Conservation (phyloP, 768 basidiomycete genomes). For the Hebeloma cylindrosporum region DNA sequence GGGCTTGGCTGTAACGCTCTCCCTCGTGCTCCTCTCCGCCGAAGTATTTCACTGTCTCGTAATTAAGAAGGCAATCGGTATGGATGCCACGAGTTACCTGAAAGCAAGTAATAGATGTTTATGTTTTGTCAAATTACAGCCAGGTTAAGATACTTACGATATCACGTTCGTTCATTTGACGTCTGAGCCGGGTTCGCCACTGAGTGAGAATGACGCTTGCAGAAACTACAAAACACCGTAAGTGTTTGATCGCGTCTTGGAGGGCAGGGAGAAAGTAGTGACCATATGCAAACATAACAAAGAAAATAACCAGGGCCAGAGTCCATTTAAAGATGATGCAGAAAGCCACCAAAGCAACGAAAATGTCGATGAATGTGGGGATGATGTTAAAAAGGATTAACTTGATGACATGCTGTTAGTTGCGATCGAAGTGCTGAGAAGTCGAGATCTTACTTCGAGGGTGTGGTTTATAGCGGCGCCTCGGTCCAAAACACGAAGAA, state of each 20-base stretch:
- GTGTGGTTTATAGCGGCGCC: conserved; percentile 86
- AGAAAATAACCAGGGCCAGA: conserved; percentile 63
- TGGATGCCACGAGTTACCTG: conserved; percentile 80
- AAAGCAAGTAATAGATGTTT: conserved; percentile 2
- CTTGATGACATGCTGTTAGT: conserved; percentile 32
- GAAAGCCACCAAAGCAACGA: conserved; percentile 70
- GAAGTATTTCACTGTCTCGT: conserved; percentile 88
- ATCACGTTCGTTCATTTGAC: conserved; percentile 82
- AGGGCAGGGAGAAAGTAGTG: conserved; percentile 18
- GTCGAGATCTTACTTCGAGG: conserved; percentile 49
- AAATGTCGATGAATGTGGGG: conserved; percentile 81
- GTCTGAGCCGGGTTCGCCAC: conserved; percentile 72
- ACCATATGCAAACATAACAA: conserved; percentile 78
- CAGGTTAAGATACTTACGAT: conserved; percentile 43
- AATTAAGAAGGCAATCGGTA: conserved; percentile 77
- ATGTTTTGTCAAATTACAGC: neutral
- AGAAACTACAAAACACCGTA: conserved; percentile 48
- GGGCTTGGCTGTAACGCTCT: conserved; percentile 66
- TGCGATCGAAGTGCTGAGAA: neutral
- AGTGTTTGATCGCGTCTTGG: conserved; percentile 38
- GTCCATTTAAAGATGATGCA: conserved; percentile 62
- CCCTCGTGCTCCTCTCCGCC: conserved; percentile 82
- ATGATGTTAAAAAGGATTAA: conserved; percentile 80
- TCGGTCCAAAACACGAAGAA: conserved; percentile 78
- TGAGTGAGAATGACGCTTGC: conserved; percentile 64